Evolutionary conservation across 352 stramenopile species (phyloP), one percentile per base, ranked within the genome.

Genomic region (Phytophthora sojae): DNA sequence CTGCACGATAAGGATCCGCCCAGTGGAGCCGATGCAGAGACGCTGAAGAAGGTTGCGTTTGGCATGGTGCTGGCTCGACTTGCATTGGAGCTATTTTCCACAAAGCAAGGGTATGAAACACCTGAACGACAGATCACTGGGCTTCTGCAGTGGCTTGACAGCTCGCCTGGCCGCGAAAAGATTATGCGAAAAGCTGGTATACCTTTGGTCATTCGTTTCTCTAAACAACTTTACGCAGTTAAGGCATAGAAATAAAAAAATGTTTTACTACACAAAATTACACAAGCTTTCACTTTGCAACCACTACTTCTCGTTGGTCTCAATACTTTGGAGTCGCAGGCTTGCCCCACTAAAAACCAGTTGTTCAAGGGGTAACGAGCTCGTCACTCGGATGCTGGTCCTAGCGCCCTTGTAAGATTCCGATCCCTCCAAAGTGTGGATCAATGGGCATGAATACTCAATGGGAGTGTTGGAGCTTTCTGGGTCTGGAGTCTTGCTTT

Each of bases 101-200:
- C 78, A 0, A 93, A 92, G 45, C 57, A 62, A 3, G 80, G 87
- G 26, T 95, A 90, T 57, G 88, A 95, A 71, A 92, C 86, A 19
- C 84, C 86, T 0, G 81, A 93, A 50, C 80, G 77, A 44, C 85
- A 95, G 64, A 81, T 94, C 67, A 90, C 80, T 11, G 88, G 76
- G 0, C 54, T 95, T 49, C 71, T 95, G 6, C 88, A 95, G 61
- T 95, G 88, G 86, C 55, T 93, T 14, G 88, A 95, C 60, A 93
- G 93, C 67, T 93, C 83, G 4, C 61, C 67, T 25, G 88, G 86
- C 2, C 79, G 88, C 0, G 85, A 91, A 25, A 92, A 92, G 57
- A 82, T 95, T 45, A 76, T 88, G 71, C 76, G 83, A 25, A 93
- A 93, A 45, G 67, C 84, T 17, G 81, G 75, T 21, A 74, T 91